Evolutionary conservation across 192 early-diverging fungal genomes (phyloP).

Genomic region (Linnemannia zychae): DNA sequence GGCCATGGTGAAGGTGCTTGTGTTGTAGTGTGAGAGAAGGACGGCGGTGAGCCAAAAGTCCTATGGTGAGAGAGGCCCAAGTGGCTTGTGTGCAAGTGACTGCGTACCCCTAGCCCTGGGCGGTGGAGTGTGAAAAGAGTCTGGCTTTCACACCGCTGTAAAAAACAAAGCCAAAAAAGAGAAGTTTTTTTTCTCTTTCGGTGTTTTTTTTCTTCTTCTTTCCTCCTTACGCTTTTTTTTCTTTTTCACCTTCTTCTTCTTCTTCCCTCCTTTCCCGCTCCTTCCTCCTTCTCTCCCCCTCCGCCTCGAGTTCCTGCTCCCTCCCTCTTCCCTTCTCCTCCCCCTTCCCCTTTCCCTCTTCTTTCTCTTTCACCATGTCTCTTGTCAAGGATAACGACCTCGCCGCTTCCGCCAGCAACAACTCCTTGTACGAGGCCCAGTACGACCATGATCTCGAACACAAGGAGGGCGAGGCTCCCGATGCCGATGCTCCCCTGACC

Average conservation of each 20-base stretch:
- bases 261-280: slow-evolving; percentile 15
- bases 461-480: slow-evolving; percentile 59
- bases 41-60: background rate
- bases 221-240: slow-evolving; percentile 11
- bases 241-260: slow-evolving; percentile 15
- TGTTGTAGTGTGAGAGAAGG: background rate
- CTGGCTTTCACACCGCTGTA: background rate
- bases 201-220: slow-evolving; percentile 14
- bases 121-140: background rate
- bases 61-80: background rate
- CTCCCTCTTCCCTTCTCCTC: slow-evolving; percentile 11
- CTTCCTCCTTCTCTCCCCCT: background rate
- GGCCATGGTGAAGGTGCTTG: slow-evolving; percentile 19
- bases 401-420: slow-evolving; percentile 27
- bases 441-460: slow-evolving; percentile 35
- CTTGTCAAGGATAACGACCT: slow-evolving; percentile 51
- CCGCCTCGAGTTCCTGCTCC: slow-evolving; percentile 6
- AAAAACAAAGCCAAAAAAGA: background rate
- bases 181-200: background rate
- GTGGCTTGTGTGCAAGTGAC: slow-evolving; percentile 13
- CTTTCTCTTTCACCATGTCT: slow-evolving; percentile 30
- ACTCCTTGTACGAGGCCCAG: slow-evolving; percentile 21
- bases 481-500: slow-evolving; percentile 67
- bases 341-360: slow-evolving; percentile 16
- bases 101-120: background rate